phyloP scores from a whole-genome alignment of 1,284 basidiomycete species.

The Sporisorium graminicola region DNA sequence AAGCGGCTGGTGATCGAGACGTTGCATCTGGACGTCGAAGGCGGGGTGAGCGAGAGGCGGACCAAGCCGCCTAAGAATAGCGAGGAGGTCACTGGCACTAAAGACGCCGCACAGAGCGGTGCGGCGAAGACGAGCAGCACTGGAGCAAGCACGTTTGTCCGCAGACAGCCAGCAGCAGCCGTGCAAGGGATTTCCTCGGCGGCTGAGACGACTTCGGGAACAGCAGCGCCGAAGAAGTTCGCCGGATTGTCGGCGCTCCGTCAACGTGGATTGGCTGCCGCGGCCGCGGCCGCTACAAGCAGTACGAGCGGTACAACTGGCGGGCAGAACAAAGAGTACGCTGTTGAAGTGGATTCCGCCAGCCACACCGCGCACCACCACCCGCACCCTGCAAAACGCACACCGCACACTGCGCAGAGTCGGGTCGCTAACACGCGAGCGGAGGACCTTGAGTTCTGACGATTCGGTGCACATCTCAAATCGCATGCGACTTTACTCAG shows the following conservation, averaged over 20 bases:
- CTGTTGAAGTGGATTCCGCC: slow-evolving; percentile 32
- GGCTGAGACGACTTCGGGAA: background rate
- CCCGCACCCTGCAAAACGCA: slow-evolving; percentile 7
- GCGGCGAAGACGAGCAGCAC: background rate
- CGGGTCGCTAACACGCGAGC: slow-evolving; percentile 22
- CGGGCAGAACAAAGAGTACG: slow-evolving; percentile 13
- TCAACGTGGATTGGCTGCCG: slow-evolving; percentile 38
- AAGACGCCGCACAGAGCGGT: background rate
- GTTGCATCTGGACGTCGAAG: slow-evolving; percentile 90
- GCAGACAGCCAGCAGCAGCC: slow-evolving; percentile 6
- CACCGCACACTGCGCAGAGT: slow-evolving; percentile 3
- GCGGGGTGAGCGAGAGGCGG: slow-evolving; percentile 83
- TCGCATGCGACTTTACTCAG: no score
- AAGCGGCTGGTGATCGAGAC: slow-evolving; percentile 91
- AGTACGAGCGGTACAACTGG: no score
- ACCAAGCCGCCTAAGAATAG: slow-evolving; percentile 50
- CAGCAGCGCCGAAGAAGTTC: slow-evolving; percentile 27
- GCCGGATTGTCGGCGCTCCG: slow-evolving; percentile 31
- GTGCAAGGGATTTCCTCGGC: background rate
- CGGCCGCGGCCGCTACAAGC: slow-evolving; percentile 11
- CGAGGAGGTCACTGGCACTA: background rate
- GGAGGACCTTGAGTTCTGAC: slow-evolving; percentile 37
- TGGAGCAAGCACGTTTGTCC: slow-evolving; percentile 10
- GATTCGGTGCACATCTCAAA: background rate
- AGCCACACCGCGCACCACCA: slow-evolving; percentile 1